Conservation (phyloP, 306 rosid genomes). For the Benincasa hispida region DNA sequence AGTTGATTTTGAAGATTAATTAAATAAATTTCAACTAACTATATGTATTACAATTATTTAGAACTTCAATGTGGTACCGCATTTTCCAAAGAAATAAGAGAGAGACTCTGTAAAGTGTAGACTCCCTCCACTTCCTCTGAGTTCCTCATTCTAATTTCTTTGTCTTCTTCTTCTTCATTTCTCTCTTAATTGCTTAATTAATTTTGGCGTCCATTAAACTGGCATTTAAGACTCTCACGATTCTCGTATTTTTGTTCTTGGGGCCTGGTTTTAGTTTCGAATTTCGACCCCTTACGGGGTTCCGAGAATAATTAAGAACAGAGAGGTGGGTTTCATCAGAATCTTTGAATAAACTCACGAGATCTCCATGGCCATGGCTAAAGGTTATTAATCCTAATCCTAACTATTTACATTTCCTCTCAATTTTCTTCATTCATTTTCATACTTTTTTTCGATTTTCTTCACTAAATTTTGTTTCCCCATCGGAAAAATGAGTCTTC, state of each 20-base stretch:
- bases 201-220: neutral
- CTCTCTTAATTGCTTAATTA: slow-evolving; percentile 1
- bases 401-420: neutral
- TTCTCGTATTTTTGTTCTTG: neutral
- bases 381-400: slow-evolving; percentile 10
- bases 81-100: neutral
- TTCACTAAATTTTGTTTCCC: neutral
- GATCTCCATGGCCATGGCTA: slow-evolving; percentile 34
- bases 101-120: neutral
- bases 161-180: neutral
- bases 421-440: neutral
- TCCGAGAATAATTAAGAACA: slow-evolving; percentile 6
- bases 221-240: slow-evolving; percentile 2
- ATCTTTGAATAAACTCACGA: slow-evolving; percentile 46
- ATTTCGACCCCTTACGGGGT: neutral
- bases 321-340: slow-evolving; percentile 29
- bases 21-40: neutral
- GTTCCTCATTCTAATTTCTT: neutral
- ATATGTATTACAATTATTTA: neutral
- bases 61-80: neutral
- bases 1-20: neutral
- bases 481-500: slow-evolving; percentile 52
- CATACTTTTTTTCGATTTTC: neutral
- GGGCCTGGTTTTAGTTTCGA: slow-evolving; percentile 15
- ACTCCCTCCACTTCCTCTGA: neutral